Percentiles rank a stretch among this genome's conserved stretches.
phyloP scores from a whole-genome alignment of 805 yeast species.

The Metschnikowia shivogae region DNA sequence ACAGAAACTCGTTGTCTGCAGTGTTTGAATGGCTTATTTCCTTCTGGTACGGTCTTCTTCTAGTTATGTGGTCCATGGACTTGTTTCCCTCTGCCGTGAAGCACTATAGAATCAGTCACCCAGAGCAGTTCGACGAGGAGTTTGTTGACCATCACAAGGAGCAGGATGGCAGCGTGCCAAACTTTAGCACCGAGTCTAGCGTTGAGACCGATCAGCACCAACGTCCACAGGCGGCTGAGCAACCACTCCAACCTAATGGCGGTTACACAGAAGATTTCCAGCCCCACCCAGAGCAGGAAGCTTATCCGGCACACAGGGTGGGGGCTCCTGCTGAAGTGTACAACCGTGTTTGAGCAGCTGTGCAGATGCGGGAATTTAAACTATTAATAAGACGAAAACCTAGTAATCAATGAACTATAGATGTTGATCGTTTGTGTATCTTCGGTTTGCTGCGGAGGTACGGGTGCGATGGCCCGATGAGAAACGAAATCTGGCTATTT shows the following conservation, averaged over 20 bases:
- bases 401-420: not conserved
- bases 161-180: not conserved
- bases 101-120: slow-evolving; percentile 28
- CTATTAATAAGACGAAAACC: no score
- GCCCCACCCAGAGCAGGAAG: not conserved
- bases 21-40: slow-evolving; percentile 82
- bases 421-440: not conserved
- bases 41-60: slow-evolving; percentile 76
- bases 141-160: slow-evolving; percentile 20
- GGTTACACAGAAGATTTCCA: no score
- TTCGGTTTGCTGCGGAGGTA: not conserved
- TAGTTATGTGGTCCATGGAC: slow-evolving; percentile 63
- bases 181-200: not conserved
- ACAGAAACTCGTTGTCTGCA: slow-evolving; percentile 48
- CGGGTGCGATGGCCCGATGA: slow-evolving; percentile 4
- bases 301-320: not conserved
- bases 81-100: slow-evolving; percentile 57
- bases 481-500: not conserved
- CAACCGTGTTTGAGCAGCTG: not conserved
- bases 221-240: not conserved
- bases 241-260: not conserved
- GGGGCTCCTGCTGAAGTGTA: not conserved
- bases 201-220: not conserved
- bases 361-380: no score
- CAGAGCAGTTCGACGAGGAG: slow-evolving; percentile 20